These are phyloP conservation scores for Austropuccinia psidii DNA, from an alignment of 1,284 basidiomycete genomes.

Conservation along the genomic window DNA sequence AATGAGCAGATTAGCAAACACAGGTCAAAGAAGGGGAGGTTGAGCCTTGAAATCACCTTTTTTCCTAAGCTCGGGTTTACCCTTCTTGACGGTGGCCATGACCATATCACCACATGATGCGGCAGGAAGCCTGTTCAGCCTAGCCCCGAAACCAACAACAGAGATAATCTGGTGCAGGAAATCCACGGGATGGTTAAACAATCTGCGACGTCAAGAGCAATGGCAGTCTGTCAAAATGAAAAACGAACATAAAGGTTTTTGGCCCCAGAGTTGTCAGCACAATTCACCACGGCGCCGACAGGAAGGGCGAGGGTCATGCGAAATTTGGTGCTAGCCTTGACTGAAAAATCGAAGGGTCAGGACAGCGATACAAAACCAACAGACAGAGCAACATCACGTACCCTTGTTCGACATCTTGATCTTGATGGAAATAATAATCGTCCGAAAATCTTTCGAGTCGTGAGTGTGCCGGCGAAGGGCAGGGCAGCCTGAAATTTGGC, in stretches of 20 bases:
- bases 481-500: background rate
- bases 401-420: slow-evolving; percentile 33
- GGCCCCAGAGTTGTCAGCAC: slow-evolving; percentile 98
- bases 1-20: slow-evolving; percentile 23
- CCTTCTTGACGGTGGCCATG: slow-evolving; percentile 98
- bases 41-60: slow-evolving; percentile 65
- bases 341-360: background rate
- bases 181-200: no score
- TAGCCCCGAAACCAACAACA: slow-evolving; percentile 86
- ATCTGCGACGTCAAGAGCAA: background rate
- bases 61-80: slow-evolving; percentile 98
- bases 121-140: slow-evolving; percentile 93
- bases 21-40: slow-evolving; percentile 2
- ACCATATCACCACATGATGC: slow-evolving; percentile 89
- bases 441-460: background rate
- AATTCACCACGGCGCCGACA: slow-evolving; percentile 97
- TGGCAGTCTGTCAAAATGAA: no score
- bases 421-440: background rate
- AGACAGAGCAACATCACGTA: background rate
- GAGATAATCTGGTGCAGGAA: slow-evolving; percentile 74
- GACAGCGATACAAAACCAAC: background rate
- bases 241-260: slow-evolving; percentile 68
- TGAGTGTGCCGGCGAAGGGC: background rate
- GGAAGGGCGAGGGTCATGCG: slow-evolving; percentile 92
- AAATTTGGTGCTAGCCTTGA: slow-evolving; percentile 80